Conservation (phyloP, 2,329 filamentous ascomycete genomes). For the Curvularia verruculosa region DNA sequence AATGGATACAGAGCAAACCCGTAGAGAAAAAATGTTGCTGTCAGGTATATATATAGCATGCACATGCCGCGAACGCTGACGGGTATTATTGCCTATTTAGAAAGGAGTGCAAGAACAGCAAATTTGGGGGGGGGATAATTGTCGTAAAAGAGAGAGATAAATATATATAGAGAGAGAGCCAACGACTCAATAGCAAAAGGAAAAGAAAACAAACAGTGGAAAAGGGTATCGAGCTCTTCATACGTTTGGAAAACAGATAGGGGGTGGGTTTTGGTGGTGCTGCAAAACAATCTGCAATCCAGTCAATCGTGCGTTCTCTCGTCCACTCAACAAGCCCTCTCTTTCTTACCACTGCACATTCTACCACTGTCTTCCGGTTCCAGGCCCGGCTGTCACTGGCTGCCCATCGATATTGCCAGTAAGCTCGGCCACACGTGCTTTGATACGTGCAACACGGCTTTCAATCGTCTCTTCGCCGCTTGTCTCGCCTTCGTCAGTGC, state of each 20-base stretch:
- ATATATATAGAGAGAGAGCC: not conserved
- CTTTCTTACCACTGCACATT: slow-evolving; percentile 27
- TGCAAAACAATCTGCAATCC: slow-evolving; percentile 13
- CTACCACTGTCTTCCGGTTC: slow-evolving; percentile 22
- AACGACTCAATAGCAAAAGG: not conserved
- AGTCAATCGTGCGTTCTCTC: slow-evolving; percentile 1
- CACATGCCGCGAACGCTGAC: slow-evolving; percentile 12
- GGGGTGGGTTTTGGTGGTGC: slow-evolving; percentile 19
- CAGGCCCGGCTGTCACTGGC: slow-evolving; percentile 16
- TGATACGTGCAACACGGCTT: slow-evolving; percentile 94
- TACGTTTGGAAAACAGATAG: slow-evolving; percentile 28
- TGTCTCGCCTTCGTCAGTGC: slow-evolving; percentile 83
- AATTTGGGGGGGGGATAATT: slow-evolving; percentile 11
- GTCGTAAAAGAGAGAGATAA: slow-evolving; percentile 5
- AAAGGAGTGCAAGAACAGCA: not conserved
- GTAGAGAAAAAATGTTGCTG: slow-evolving; percentile 9
- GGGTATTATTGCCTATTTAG: slow-evolving; percentile 32
- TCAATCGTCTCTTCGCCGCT: slow-evolving; percentile 97
- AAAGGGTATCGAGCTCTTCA: slow-evolving; percentile 42
- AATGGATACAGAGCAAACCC: slow-evolving; percentile 7
- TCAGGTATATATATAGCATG: slow-evolving; percentile 3
- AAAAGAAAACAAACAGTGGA: slow-evolving; percentile 12
- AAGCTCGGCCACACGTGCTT: slow-evolving; percentile 92
- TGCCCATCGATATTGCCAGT: slow-evolving; percentile 63
- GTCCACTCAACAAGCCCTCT: no score